A percentile compares a stretch with the other conserved stretches of the same genome.
Evolutionary conservation across 805 yeast species (phyloP).

Genomic region (Brettanomyces custersianus): DNA sequence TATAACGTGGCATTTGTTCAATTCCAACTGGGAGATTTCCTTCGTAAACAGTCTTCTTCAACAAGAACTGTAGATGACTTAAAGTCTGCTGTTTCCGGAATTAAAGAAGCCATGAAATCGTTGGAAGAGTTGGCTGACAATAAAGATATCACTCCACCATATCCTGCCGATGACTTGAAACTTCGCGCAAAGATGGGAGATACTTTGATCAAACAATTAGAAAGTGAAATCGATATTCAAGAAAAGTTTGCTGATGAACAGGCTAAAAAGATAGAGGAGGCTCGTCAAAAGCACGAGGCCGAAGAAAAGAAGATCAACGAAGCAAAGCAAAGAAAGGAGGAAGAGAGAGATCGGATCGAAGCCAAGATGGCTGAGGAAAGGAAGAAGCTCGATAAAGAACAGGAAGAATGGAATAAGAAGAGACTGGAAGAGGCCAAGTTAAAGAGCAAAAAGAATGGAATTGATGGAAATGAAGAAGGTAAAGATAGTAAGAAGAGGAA

Average conservation of each 20-base stretch:
- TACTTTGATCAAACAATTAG: constrained; percentile 65
- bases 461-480: constrained; percentile 24
- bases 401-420: constrained; percentile 43
- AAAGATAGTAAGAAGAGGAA: constrained; percentile 21
- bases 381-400: constrained; percentile 44
- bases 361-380: constrained; percentile 37
- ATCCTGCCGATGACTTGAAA: constrained; percentile 68
- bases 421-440: constrained; percentile 28
- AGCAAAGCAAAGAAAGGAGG: constrained; percentile 35
- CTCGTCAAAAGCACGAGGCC: constrained; percentile 49
- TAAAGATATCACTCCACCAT: constrained; percentile 51
- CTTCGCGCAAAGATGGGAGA: constrained; percentile 85
- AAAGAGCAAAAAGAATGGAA: constrained; percentile 24
- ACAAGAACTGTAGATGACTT: constrained; percentile 59
- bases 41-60: constrained; percentile 51
- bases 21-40: constrained; percentile 78
- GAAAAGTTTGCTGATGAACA: constrained; percentile 50
- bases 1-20: constrained; percentile 81
- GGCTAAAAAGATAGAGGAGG: constrained; percentile 59
- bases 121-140: constrained; percentile 51
- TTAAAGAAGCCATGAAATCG: constrained; percentile 51
- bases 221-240: constrained; percentile 64
- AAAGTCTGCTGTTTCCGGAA: constrained; percentile 42
- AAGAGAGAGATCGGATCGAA: constrained; percentile 37
- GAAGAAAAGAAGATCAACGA: constrained; percentile 42